phyloP scores from a whole-genome alignment of 1,284 basidiomycete genomes.

The Amylostereum areolatum region DNA sequence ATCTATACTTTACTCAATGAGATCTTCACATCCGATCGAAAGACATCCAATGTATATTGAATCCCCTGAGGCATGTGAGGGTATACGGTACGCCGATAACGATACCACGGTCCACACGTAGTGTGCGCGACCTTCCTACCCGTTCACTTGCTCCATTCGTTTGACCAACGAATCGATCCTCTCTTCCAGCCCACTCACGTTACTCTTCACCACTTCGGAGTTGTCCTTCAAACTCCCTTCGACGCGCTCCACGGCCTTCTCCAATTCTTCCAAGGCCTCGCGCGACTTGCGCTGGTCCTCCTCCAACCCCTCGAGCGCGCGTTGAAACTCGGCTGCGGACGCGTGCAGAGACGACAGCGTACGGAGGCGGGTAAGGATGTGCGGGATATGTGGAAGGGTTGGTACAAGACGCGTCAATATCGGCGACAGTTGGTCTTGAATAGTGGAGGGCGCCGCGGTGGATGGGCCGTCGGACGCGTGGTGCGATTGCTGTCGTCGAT shows the following conservation, averaged over 20 bases:
- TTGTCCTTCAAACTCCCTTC: conserved; percentile 77
- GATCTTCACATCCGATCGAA: no score
- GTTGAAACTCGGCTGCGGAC: conserved; percentile 75
- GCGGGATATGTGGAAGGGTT: conserved; percentile 84
- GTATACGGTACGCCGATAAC: no score
- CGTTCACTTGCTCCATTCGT: conserved; percentile 34
- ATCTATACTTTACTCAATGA: no score
- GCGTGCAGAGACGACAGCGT: conserved; percentile 82
- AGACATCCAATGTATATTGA: no score
- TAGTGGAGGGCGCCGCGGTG: conserved; percentile 17
- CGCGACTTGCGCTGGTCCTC: conserved; percentile 60
- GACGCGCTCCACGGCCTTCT: conserved; percentile 63
- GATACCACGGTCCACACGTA: no score
- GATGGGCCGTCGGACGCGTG: conserved; percentile 26
- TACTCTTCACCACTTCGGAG: conserved; percentile 60
- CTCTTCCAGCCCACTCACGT: conserved; percentile 66
- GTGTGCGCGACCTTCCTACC: no score
- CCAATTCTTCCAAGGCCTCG: conserved; percentile 63
- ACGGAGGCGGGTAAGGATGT: conserved; percentile 83
- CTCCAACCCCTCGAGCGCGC: conserved; percentile 64
- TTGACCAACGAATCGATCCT: conserved; percentile 51
- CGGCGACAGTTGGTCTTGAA: conserved; percentile 68
- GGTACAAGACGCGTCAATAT: conserved; percentile 82
- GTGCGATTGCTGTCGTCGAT: conserved; percentile 31
- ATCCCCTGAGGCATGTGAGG: no score